phyloP scores from a whole-genome alignment of 2,329 filamentous ascomycete genomes.

The Penicillium sp. region DNA sequence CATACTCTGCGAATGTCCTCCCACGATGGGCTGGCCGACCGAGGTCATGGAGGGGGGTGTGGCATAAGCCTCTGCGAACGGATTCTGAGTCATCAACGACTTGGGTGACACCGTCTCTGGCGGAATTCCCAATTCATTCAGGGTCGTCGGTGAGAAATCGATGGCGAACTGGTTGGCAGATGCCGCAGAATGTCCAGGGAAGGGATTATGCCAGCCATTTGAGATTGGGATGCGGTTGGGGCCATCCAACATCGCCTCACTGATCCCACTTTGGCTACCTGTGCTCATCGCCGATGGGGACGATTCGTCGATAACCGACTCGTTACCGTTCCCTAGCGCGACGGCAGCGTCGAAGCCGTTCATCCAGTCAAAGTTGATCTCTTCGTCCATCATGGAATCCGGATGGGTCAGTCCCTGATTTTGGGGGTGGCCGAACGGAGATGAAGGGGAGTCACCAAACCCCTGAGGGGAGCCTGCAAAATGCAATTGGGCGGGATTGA shows the following conservation, averaged over 20 bases:
- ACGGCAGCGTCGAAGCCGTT: conserved; percentile 74
- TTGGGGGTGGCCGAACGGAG: conserved; percentile 35
- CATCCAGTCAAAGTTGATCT: conserved; percentile 80
- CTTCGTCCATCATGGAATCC: conserved; percentile 56
- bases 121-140: conserved; percentile 67
- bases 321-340: conserved; percentile 62
- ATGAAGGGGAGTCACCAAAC: conserved; percentile 38
- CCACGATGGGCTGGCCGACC: conserved; percentile 65
- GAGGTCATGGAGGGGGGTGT: conserved; percentile 70
- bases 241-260: conserved; percentile 85
- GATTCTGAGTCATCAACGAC: conserved; percentile 63
- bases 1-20: conserved; percentile 53
- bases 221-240: conserved; percentile 54
- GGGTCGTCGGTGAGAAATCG: conserved; percentile 67
- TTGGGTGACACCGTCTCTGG: conserved; percentile 72
- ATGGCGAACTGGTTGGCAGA: conserved; percentile 63
- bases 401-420: conserved; percentile 51
- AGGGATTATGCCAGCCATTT: conserved; percentile 60
- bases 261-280: conserved; percentile 71
- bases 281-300: conserved; percentile 95
- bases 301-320: conserved; percentile 82
- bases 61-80: conserved; percentile 66
- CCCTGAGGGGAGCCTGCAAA: conserved; percentile 69
- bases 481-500: conserved; percentile 67
- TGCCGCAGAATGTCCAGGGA: conserved; percentile 64